Percentiles rank a stretch among this genome's conserved stretches.
Conservation (phyloP, 352 stramenopile genomes). For the Blastocystis hominis region DNA sequence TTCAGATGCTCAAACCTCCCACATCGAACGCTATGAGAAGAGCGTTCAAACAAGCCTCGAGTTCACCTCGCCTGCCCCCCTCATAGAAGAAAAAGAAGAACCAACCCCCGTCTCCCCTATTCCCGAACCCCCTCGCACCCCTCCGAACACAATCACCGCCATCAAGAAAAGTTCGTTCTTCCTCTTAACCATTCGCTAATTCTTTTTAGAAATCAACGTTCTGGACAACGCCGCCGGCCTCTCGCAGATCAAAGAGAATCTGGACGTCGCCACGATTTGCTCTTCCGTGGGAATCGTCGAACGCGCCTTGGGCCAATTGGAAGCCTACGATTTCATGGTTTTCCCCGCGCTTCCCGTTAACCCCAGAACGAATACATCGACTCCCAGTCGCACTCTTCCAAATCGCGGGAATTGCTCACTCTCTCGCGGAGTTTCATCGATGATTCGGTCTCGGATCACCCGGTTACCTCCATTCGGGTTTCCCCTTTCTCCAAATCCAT, state of each 20-base stretch:
- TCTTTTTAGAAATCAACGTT: conserved; percentile 2
- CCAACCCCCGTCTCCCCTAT: neutral
- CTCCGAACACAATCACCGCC: conserved; percentile 39
- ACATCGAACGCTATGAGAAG: conserved; percentile 34
- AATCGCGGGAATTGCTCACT: neutral
- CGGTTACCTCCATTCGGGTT: conserved; percentile 7
- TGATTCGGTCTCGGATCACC: neutral
- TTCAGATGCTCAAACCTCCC: neutral
- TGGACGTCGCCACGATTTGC: neutral
- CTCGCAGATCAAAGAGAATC: neutral
- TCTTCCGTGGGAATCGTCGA: conserved; percentile 32
- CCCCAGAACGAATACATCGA: conserved; percentile 21
- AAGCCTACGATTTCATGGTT: conserved; percentile 48
- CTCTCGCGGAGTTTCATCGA: neutral
- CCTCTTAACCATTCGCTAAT: neutral
- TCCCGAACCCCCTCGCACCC: neutral
- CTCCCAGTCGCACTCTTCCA: neutral
- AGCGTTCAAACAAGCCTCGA: neutral
- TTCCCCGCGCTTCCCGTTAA: neutral
- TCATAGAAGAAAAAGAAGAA: neutral
- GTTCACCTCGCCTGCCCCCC: neutral
- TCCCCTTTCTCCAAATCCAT: conserved; percentile 27
- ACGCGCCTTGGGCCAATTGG: neutral
- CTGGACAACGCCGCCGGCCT: neutral
- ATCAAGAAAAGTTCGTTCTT: conserved; percentile 21